Evolutionary conservation across 495 filamentous ascomycete genomes (phyloP).

Genomic region (Tuber brumale): DNA sequence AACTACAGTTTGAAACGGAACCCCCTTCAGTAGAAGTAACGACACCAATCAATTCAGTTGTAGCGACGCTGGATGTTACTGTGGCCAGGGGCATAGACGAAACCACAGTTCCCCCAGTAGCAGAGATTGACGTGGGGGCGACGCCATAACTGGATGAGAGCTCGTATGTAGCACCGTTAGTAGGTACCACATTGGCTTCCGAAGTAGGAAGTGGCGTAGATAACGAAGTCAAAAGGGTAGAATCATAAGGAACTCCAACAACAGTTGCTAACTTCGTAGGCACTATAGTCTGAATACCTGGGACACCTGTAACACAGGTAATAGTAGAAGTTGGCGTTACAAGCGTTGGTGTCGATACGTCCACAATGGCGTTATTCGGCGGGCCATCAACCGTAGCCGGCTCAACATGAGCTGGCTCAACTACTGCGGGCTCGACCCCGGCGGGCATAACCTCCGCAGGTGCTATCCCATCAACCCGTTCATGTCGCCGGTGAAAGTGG

Average conservation of each 20-base stretch:
- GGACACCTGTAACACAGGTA: neutral
- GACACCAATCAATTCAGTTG: neutral
- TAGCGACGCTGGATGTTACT: neutral
- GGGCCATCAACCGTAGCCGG: slow-evolving; percentile 19
- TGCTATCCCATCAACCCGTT: neutral
- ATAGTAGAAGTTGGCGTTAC: neutral
- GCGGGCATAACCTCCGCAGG: neutral
- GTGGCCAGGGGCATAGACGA: neutral
- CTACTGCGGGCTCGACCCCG: neutral
- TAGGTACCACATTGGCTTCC: neutral
- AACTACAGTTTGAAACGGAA: neutral
- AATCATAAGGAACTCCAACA: neutral
- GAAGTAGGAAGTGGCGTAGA: neutral
- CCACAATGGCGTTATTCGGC: slow-evolving; percentile 16
- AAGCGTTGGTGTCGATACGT: slow-evolving; percentile 13
- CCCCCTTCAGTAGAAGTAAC: neutral
- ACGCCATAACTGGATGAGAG: neutral
- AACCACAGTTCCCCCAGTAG: neutral
- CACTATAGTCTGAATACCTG: neutral
- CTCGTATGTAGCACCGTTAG: neutral
- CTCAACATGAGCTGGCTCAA: neutral
- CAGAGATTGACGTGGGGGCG: neutral
- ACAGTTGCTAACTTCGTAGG: neutral
- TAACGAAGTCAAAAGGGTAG: neutral
- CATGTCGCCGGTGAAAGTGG: slow-evolving; percentile 9